These are phyloP conservation scores for Bacidia rubella DNA, from an alignment of 495 filamentous ascomycete genomes.

Conservation along the genomic window DNA sequence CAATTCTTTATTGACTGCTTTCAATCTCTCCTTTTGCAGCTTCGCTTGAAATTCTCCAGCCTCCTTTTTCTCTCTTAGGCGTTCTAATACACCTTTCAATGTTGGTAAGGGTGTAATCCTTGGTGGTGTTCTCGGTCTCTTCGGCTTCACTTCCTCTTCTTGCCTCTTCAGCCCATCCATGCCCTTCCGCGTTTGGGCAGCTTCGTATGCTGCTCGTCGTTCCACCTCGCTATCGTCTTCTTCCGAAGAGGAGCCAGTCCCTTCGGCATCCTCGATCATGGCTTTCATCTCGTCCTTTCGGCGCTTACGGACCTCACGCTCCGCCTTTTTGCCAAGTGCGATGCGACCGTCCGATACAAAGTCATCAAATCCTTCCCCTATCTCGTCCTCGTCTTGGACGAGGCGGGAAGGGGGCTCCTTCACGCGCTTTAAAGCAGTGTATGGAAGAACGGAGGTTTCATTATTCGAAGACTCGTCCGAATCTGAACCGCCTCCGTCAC, in stretches of 20 bases:
- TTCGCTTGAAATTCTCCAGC: constrained; percentile 42
- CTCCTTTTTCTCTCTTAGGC: constrained; percentile 37
- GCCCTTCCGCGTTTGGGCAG: constrained; percentile 69
- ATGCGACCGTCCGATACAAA: constrained; percentile 77
- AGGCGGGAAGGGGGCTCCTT: constrained; percentile 49
- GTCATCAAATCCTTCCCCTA: constrained; percentile 90
- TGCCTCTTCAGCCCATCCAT: constrained; percentile 47
- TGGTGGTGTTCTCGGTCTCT: constrained; percentile 39
- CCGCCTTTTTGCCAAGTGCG: constrained; percentile 64
- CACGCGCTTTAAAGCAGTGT: constrained; percentile 30
- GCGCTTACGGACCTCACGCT: constrained; percentile 54
- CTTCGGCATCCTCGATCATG: constrained; percentile 70
- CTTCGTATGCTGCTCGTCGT: constrained; percentile 74
- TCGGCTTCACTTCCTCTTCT: constrained; percentile 19
- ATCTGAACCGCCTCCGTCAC: constrained; percentile 34
- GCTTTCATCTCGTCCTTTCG: constrained; percentile 68
- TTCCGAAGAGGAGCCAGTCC: constrained; percentile 38
- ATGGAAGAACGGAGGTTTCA: constrained; percentile 30
- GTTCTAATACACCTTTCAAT: constrained; percentile 35
- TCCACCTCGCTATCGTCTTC: constrained; percentile 68
- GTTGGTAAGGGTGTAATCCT: constrained; percentile 45
- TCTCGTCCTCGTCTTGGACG: constrained; percentile 75
- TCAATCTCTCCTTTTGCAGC: constrained; percentile 41
- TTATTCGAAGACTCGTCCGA: constrained; percentile 22
- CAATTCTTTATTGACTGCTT: constrained; percentile 51